Conservation (phyloP, 2,329 filamentous ascomycete genomes). For the Arachnopeziza araneosa region DNA sequence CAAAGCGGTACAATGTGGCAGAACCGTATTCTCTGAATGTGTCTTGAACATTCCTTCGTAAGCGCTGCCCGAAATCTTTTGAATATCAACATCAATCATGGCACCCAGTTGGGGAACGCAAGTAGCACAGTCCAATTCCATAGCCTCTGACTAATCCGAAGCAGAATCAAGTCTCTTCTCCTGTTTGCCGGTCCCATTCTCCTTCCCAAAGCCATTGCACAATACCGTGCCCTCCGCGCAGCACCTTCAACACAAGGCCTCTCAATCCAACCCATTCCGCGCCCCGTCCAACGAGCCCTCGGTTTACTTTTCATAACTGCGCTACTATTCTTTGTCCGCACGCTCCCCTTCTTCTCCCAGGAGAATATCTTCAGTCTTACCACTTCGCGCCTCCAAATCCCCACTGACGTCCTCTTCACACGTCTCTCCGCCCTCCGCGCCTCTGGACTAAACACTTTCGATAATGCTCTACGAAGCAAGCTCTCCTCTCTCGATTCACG, state of each 20-base stretch:
- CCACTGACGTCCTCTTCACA: constrained; percentile 78
- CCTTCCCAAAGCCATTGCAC: constrained; percentile 58
- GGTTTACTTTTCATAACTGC: constrained; percentile 49
- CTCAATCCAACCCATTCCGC: constrained; percentile 50
- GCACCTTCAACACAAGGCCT: constrained; percentile 40
- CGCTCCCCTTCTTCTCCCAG: constrained; percentile 62
- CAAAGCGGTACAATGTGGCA: not conserved
- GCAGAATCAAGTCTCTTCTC: constrained; percentile 39
- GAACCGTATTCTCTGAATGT: not conserved
- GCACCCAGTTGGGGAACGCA: constrained; percentile 44
- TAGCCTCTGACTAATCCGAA: constrained; percentile 8
- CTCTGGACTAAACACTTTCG: constrained; percentile 45
- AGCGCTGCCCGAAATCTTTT: not conserved
- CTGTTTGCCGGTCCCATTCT: constrained; percentile 64
- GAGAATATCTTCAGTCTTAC: constrained; percentile 79
- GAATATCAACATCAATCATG: constrained; percentile 25
- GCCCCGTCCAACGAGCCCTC: constrained; percentile 50
- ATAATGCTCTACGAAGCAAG: constrained; percentile 60
- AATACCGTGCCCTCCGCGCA: constrained; percentile 52
- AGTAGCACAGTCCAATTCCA: constrained; percentile 35
- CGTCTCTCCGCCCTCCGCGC: constrained; percentile 59
- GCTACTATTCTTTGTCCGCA: constrained; percentile 53
- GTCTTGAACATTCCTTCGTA: constrained; percentile 2
- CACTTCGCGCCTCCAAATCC: constrained; percentile 75
- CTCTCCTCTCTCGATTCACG: constrained; percentile 68